Evolutionary conservation across 805 yeast genomes (phyloP), one percentile per base, ranked within the genome.

Genomic region (Candida silvicultrix): DNA sequence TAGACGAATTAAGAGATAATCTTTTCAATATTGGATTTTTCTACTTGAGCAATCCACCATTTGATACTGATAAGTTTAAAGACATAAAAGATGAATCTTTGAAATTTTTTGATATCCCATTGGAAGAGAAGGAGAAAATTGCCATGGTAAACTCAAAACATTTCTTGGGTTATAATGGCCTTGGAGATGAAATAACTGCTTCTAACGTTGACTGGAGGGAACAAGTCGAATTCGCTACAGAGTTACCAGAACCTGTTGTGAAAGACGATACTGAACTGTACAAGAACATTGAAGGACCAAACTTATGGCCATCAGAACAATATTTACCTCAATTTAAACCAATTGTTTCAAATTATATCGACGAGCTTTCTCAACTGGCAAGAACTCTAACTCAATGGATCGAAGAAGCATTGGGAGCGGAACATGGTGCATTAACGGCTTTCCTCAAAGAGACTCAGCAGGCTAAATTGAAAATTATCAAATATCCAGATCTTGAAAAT

Each of bases 391-490:
- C 76, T 20, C 57, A 59, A 35, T 67, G 80, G 31, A 77, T 80
- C 3, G 73, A 78, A 25, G 84, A 81, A 55, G 69, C 83, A 5
- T 66, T 83, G 29, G 81, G 77, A 1, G 58, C 83, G 6, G 66
- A 71, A 0, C 48, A 63, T 10, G 64, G 67, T 11, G 65, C 76
- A 1, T 64, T 81, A 39, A 77, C 73, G 49, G 53, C 61, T 7
- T 81, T 67, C 60, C 77, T 78, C 47, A 74, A 75, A 46, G 73
- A 71, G 46, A 69, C 74, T 49, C 55, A 52, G 41, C 53, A 49
- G 21, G 53, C 68, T 21, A 71, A 71, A 45, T 61, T 71, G 68
- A 71, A 71, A 48, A 54, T 71, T 21, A 64, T 70, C 38, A 70
- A 70, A 20, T 73, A 67, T 45, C 74, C 71, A n/a, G 49, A 50